Evolutionary conservation across 2,329 filamentous ascomycete genomes (phyloP).

Genomic region (Stachybotrys elegans): DNA sequence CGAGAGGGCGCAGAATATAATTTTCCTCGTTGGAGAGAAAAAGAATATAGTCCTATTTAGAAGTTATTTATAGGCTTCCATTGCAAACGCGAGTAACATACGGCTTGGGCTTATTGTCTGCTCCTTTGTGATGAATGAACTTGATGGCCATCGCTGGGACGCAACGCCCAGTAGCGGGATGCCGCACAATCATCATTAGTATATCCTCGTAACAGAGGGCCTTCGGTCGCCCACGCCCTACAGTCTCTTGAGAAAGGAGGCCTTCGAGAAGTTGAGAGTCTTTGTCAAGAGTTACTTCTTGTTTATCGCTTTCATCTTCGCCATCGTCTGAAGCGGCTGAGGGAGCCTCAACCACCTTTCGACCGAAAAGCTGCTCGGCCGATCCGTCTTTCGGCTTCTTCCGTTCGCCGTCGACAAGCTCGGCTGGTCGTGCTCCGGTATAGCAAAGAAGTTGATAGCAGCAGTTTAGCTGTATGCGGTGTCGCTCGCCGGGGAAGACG

Average conservation of each 20-base stretch:
- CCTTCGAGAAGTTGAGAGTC: constrained; percentile 15
- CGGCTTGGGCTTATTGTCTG: constrained; percentile 22
- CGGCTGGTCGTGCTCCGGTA: constrained; percentile 18
- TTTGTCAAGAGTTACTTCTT: constrained; percentile 10
- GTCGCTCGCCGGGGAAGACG: constrained; percentile 16
- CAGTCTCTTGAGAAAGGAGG: constrained; percentile 16
- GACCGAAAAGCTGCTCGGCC: constrained; percentile 17
- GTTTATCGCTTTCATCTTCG: constrained; percentile 9
- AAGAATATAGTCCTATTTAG: constrained; percentile 21
- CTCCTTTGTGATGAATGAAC: constrained; percentile 23
- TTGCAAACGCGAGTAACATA: constrained; percentile 10
- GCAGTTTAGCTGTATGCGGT: constrained; percentile 16
- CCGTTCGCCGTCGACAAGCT: constrained; percentile 23
- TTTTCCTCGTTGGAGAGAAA: constrained; percentile 17
- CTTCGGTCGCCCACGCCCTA: constrained; percentile 16
- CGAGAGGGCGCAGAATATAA: constrained; percentile 20
- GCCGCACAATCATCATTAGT: constrained; percentile 19
- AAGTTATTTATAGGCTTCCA: constrained; percentile 6
- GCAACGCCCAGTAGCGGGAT: constrained; percentile 14
- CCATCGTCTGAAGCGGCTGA: constrained; percentile 7
- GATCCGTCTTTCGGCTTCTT: constrained; percentile 19
- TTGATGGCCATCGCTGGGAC: constrained; percentile 21
- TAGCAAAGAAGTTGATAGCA: constrained; percentile 22
- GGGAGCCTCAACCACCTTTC: constrained; percentile 12
- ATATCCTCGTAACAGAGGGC: constrained; percentile 25